These are phyloP conservation scores for Psidium guajava DNA, from an alignment of 345 rosid species.

Conservation along the genomic window DNA sequence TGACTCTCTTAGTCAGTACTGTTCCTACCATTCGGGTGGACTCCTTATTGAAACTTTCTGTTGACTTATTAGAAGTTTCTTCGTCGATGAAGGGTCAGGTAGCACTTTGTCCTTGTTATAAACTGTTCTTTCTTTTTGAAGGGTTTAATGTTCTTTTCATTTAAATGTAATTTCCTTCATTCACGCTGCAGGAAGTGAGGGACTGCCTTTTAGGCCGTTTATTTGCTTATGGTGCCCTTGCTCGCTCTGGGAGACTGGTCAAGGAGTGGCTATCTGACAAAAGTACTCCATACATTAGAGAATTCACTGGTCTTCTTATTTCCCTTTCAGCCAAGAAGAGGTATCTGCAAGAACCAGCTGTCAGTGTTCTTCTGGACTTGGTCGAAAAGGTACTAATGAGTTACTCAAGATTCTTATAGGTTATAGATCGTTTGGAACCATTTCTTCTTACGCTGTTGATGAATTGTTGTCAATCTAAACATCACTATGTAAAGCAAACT, in stretches of 20 bases:
- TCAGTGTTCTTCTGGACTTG: constrained; percentile 54
- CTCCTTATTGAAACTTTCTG: constrained; percentile 61
- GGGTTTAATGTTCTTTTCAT: neutral
- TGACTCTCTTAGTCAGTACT: constrained; percentile 40
- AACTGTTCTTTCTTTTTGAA: neutral
- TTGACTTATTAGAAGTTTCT: constrained; percentile 58
- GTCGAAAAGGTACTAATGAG: constrained; percentile 48
- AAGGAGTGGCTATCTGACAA: constrained; percentile 53
- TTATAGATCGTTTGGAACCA: neutral
- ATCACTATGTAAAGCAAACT: neutral
- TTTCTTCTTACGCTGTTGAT: neutral
- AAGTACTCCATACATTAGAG: constrained; percentile 41
- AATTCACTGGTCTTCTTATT: constrained; percentile 46
- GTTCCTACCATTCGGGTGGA: constrained; percentile 56
- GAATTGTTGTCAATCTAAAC: neutral
- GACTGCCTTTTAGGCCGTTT: constrained; percentile 87
- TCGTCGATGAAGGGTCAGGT: constrained; percentile 97
- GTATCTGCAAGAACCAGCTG: constrained; percentile 91
- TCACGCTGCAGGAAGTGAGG: constrained; percentile 55
- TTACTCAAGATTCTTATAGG: neutral
- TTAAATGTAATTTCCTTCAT: neutral
- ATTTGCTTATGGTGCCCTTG: constrained; percentile 87
- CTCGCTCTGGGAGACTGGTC: constrained; percentile 57
- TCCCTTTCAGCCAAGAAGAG: constrained; percentile 67
- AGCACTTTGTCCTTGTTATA: constrained; percentile 6